Percentiles rank a stretch among this genome's conserved stretches.
phyloP scores from a whole-genome alignment of 306 rosid species.

The Cucurbita pepo region DNA sequence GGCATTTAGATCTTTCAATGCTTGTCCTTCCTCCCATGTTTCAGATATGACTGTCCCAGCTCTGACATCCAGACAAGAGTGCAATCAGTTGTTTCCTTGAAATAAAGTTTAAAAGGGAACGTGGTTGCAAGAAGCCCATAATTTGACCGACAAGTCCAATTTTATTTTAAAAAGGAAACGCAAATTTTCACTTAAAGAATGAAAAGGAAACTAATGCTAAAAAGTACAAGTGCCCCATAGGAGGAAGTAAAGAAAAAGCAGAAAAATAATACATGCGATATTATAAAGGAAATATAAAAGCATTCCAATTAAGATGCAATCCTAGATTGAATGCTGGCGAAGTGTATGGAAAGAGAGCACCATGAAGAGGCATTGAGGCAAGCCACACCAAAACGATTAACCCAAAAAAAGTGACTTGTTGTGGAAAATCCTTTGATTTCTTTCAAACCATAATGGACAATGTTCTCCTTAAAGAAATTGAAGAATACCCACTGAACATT shows the following conservation, averaged over 20 bases:
- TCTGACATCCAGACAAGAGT: slow-evolving; percentile 30
- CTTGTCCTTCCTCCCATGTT: slow-evolving; percentile 99
- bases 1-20: slow-evolving; percentile 71
- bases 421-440: background rate
- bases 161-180: too few species aligned
- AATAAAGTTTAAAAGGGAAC: background rate
- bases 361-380: background rate
- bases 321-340: too few species aligned
- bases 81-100: background rate
- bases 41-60: slow-evolving; percentile 98
- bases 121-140: background rate
- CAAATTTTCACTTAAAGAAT: too few species aligned
- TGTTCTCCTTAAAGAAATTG: background rate
- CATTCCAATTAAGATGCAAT: too few species aligned
- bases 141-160: background rate
- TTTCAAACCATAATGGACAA: background rate
- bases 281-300: too few species aligned
- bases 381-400: background rate
- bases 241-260: too few species aligned
- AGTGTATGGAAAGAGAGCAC: too few species aligned
- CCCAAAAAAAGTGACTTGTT: background rate
- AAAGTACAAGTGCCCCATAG: too few species aligned
- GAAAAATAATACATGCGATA: too few species aligned
- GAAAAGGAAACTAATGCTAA: too few species aligned
- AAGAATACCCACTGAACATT: background rate